Base-by-base conservation (phyloP, 208 protist species). In the Leishmania braziliensis region DNA sequence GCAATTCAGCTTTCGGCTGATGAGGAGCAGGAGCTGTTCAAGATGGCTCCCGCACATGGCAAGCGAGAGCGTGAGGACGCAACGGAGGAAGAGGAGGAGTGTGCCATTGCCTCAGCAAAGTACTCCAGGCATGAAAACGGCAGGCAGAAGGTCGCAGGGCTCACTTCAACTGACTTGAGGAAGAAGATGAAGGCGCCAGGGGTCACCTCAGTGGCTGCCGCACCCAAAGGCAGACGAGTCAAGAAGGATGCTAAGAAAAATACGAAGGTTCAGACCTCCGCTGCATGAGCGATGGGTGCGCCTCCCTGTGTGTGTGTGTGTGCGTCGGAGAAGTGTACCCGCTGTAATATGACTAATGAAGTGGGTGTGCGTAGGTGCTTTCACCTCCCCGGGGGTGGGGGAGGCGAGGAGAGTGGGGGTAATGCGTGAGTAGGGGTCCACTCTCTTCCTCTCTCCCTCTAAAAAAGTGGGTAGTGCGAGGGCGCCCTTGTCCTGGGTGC, bases 1-100 rank as follows among this genome's bases (percentile, higher is more conserved):
- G 91, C 91, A 29, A 79, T 98, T 36, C 69, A 88, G 23, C 84
- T 98, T 23, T 90, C 88, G 0, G 53, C 78, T 33, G 84, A 75
- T 4, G 90, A 94, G 53, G 51, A 81, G 70, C 43, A 80, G 66
- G 23, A 79, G 43, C 84, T 98, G 20, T 20, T 84, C 73, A 79
- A 76, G 26, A 63, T 97, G n/a, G 70, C 86, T 5, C 92, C 91
- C 6, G 88, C 91, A 23, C 79, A 86, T 53, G 87, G 85, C 23
- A 92, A 92, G 83, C 88, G 88, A 26, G 75, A 80, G n/a, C 85
- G 83, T 54, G 78, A 77, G 12, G 84, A 88, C n/a, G 33, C 23
- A 9, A 48, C 26, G 14, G 48, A n/a, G 51, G 58, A 36, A 26
- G 53, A 46, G 77, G n/a, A 77, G 39, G 36, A n/a, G 54, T 26